Percentiles rank a stretch among this genome's conserved stretches.
Evolutionary conservation across 345 rosid genomes (phyloP).

Genomic region (Eucalyptus tenuipes): DNA sequence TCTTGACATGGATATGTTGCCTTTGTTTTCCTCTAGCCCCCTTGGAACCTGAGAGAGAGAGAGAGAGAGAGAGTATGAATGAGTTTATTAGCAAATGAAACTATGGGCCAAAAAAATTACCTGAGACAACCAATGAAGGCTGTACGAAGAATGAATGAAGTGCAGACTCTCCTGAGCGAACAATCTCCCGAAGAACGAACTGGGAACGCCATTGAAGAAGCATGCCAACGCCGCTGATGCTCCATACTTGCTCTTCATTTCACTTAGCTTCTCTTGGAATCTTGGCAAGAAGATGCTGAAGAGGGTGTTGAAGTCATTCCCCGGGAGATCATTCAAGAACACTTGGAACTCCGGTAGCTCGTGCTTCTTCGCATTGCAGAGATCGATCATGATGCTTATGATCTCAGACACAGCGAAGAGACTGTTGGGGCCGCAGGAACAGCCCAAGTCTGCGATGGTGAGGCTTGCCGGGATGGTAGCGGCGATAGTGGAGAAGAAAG

Average conservation of each 20-base stretch:
- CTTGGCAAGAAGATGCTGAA: background rate
- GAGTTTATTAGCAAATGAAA: background rate
- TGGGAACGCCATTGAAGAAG: constrained; percentile 25
- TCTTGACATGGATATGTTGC: constrained; percentile 3
- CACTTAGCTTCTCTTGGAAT: background rate
- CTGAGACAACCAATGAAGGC: constrained; percentile 47
- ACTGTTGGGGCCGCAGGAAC: constrained; percentile 38
- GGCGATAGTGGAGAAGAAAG: background rate
- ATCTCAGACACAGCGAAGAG: background rate
- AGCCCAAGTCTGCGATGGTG: background rate
- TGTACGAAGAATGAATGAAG: constrained; percentile 36
- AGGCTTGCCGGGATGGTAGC: background rate
- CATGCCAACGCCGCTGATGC: background rate
- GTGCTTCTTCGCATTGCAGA: constrained; percentile 3
- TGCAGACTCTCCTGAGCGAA: constrained; percentile 19
- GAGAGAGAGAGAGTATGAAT: background rate
- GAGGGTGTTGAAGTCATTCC: background rate
- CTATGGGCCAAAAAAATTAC: background rate
- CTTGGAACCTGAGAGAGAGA: constrained; percentile 30
- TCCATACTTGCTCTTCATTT: background rate
- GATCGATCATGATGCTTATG: background rate
- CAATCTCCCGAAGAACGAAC: constrained; percentile 35
- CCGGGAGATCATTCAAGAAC: background rate
- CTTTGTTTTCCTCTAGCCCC: constrained; percentile 22
- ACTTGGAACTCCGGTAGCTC: background rate